These are phyloP conservation scores for Scopulariopsis brevicaulis DNA, from an alignment of 2,329 filamentous ascomycete species.

Conservation along the genomic window DNA sequence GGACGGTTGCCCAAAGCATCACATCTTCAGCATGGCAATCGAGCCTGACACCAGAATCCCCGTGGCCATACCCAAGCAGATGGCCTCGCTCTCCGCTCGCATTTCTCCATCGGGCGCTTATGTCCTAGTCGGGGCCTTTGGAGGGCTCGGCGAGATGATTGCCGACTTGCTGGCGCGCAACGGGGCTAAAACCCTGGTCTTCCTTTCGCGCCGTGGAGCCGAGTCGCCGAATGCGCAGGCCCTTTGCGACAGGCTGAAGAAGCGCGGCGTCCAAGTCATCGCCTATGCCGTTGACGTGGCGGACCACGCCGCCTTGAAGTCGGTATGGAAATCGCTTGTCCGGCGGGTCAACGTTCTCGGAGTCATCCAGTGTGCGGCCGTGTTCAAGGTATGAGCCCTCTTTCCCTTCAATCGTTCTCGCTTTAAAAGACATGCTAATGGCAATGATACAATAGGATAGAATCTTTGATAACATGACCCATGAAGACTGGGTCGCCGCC, in stretches of 20 bases:
- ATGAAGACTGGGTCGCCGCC: conserved; percentile 18
- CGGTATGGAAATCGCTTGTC: conserved; percentile 11
- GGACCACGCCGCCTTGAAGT: conserved; percentile 16
- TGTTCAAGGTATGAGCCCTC: conserved; percentile 15
- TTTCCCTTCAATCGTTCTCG: not conserved
- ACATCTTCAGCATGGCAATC: conserved; percentile 5
- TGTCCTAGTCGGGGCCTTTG: conserved; percentile 42
- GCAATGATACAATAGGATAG: conserved; percentile 10
- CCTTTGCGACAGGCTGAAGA: conserved; percentile 21
- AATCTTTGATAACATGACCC: conserved; percentile 21
- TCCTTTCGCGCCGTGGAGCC: conserved; percentile 38
- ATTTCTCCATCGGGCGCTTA: conserved; percentile 29
- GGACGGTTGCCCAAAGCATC: conserved; percentile 7
- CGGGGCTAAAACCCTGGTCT: conserved; percentile 39
- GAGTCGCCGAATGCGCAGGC: conserved; percentile 13
- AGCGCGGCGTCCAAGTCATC: conserved; percentile 18
- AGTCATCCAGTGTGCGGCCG: conserved; percentile 23
- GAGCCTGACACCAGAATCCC: conserved; percentile 9
- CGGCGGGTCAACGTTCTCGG: conserved; percentile 16
- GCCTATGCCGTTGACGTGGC: conserved; percentile 31
- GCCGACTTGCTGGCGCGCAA: conserved; percentile 35
- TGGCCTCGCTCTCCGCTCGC: conserved; percentile 15
- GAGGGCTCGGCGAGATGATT: conserved; percentile 43
- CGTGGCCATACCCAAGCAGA: conserved; percentile 10
- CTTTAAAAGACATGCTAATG: conserved; percentile 1